Evolutionary conservation across 768 basidiomycete genomes (phyloP).

Genomic region (Clitopilus passeckerianus): DNA sequence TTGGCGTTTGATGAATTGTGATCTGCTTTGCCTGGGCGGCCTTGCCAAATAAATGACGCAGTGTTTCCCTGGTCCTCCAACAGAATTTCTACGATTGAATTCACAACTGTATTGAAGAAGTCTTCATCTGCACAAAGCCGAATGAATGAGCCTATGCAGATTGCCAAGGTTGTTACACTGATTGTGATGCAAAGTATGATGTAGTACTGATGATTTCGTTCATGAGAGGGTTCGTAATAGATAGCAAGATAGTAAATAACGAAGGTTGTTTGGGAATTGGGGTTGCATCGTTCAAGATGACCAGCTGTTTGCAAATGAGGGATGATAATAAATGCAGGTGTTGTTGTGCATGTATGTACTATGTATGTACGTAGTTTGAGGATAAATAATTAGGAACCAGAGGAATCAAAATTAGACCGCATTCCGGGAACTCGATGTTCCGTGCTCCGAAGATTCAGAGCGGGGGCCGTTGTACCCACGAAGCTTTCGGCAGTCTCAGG

Average conservation of each 20-base stretch:
- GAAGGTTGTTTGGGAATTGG: neutral
- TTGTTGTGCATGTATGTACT: neutral
- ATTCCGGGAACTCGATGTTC: neutral
- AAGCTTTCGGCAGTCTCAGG: too few relatives aligned
- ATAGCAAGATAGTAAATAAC: neutral
- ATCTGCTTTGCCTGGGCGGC: neutral
- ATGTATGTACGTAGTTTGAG: neutral
- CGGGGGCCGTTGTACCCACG: neutral
- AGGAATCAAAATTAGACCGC: neutral
- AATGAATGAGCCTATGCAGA: neutral
- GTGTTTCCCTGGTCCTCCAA: too few relatives aligned
- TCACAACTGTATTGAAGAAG: too few relatives aligned
- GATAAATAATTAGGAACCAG: neutral
- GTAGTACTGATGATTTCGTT: neutral
- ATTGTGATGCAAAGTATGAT: neutral
- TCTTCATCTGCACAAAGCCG: too few relatives aligned
- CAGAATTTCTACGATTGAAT: too few relatives aligned
- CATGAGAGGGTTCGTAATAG: neutral
- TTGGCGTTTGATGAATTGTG: neutral
- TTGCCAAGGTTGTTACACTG: neutral
- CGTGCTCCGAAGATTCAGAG: neutral
- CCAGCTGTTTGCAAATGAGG: neutral
- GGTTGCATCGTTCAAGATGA: neutral
- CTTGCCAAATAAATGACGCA: neutral
- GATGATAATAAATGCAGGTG: neutral